A percentile compares a stretch with the other conserved stretches of the same genome.
phyloP scores from a whole-genome alignment of 306 rosid species.

The Vachellia collinsii region DNA sequence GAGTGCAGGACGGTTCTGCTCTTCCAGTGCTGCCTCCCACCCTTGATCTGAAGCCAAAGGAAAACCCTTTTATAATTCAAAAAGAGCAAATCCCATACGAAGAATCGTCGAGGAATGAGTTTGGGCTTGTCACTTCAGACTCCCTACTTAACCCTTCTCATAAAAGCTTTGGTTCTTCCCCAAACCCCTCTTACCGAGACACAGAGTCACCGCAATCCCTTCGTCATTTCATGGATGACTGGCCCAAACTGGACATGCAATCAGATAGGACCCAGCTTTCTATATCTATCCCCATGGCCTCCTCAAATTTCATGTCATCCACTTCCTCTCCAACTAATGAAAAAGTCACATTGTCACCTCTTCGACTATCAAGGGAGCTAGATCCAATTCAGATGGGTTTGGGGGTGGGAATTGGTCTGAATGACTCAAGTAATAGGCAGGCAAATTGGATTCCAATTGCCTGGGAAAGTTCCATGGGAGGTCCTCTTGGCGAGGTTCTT shows the following conservation, averaged over 20 bases:
- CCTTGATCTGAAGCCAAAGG: constrained; percentile 55
- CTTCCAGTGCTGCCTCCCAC: constrained; percentile 66
- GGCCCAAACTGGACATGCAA: constrained; percentile 55
- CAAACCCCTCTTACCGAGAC: constrained; percentile 33
- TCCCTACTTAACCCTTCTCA: constrained; percentile 74
- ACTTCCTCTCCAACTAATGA: constrained; percentile 58
- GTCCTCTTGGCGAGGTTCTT: constrained; percentile 93
- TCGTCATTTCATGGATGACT: constrained; percentile 73
- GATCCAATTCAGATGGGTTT: constrained; percentile 67
- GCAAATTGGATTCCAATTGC: constrained; percentile 81
- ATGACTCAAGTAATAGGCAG: constrained; percentile 45
- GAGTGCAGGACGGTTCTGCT: constrained; percentile 51
- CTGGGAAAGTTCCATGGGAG: constrained; percentile 85
- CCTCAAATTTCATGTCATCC: constrained; percentile 50
- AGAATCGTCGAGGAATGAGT: constrained; percentile 61
- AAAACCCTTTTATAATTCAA: constrained; percentile 46
- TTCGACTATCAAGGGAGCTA: constrained; percentile 61
- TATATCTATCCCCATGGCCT: constrained; percentile 60
- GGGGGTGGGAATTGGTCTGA: constrained; percentile 46
- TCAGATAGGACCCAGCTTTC: constrained; percentile 73
- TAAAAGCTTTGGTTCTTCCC: constrained; percentile 55
- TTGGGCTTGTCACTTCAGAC: constrained; percentile 69
- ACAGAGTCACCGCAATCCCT: constrained; percentile 59
- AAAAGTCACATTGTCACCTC: constrained; percentile 68
- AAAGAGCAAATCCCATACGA: constrained; percentile 58